A percentile compares a stretch with the other conserved stretches of the same genome.
Conservation (phyloP, 2,329 filamentous ascomycete genomes). For the Sporothrix brasiliensis region DNA sequence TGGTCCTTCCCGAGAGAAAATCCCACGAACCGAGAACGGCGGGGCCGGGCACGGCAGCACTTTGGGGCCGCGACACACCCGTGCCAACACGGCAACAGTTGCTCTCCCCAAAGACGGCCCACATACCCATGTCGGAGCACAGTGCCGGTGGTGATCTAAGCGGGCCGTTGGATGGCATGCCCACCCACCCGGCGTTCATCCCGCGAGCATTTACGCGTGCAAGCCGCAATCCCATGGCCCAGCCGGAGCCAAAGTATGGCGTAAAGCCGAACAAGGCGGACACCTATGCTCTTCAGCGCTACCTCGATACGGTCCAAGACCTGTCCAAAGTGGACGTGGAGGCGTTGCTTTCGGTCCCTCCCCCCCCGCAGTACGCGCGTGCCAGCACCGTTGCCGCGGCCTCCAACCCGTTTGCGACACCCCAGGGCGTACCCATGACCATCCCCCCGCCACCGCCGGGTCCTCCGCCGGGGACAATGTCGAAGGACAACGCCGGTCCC, state of each 20-base stretch:
- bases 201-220: conserved; percentile 38
- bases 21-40: background rate
- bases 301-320: conserved; percentile 44
- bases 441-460: conserved; percentile 39
- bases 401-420: background rate
- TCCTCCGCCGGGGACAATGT: conserved; percentile 11
- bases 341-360: conserved; percentile 36
- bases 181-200: conserved; percentile 55
- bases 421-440: conserved; percentile 10
- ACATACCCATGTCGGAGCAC: background rate
- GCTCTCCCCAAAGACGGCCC: conserved; percentile 1
- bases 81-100: background rate
- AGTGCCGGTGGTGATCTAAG: background rate
- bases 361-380: too few species aligned
- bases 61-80: conserved; percentile 29
- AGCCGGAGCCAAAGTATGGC: background rate
- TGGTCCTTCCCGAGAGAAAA: conserved; percentile 22
- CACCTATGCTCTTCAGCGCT: conserved; percentile 45
- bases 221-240: conserved; percentile 25
- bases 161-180: conserved; percentile 43
- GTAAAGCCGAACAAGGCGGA: conserved; percentile 36
- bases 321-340: conserved; percentile 30
- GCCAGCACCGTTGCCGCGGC: too few species aligned
- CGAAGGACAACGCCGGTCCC: background rate
- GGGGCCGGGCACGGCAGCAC: background rate